Evolutionary conservation across 129 eudicot genomes (phyloP).

Genomic region (Scalesia atractyloides): DNA sequence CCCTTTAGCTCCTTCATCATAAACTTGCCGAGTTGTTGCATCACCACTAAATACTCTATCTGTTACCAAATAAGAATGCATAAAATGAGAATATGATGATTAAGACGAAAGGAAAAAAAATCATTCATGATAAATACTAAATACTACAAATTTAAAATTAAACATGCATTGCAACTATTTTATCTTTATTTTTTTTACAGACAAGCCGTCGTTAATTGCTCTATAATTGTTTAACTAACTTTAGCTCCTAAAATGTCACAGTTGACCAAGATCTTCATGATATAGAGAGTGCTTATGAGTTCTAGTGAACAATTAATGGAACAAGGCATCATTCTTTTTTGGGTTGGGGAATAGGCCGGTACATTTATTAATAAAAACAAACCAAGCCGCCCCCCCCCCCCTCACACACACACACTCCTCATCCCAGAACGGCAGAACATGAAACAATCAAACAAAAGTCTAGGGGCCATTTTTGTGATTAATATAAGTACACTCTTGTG

Average conservation of each 20-base stretch:
- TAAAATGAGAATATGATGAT: constrained; percentile 20
- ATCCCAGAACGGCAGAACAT: too few species aligned
- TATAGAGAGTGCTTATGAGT: background rate
- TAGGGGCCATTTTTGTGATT: too few species aligned
- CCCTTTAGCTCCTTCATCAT: constrained; percentile 88
- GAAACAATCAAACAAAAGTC: too few species aligned
- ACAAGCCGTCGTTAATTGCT: background rate
- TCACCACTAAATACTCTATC: constrained; percentile 97
- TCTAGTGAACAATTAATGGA: too few species aligned
- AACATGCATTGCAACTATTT: background rate
- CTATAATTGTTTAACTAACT: background rate
- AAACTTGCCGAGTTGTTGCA: constrained; percentile 81
- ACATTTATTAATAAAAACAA: too few species aligned
- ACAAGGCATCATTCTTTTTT: too few species aligned
- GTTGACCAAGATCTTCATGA: background rate
- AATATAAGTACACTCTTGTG: too few species aligned
- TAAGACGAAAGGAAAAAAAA: background rate
- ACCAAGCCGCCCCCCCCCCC: too few species aligned
- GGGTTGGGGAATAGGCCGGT: too few species aligned
- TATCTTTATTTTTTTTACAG: background rate
- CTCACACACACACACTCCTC: too few species aligned
- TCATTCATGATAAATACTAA: too few species aligned
- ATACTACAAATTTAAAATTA: background rate
- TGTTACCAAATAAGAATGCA: constrained; percentile 37
- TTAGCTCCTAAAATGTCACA: background rate